Evolutionary conservation across 495 filamentous ascomycete genomes (phyloP), one percentile per base, ranked within the genome.

Genomic region (Penicillium coprophilum): DNA sequence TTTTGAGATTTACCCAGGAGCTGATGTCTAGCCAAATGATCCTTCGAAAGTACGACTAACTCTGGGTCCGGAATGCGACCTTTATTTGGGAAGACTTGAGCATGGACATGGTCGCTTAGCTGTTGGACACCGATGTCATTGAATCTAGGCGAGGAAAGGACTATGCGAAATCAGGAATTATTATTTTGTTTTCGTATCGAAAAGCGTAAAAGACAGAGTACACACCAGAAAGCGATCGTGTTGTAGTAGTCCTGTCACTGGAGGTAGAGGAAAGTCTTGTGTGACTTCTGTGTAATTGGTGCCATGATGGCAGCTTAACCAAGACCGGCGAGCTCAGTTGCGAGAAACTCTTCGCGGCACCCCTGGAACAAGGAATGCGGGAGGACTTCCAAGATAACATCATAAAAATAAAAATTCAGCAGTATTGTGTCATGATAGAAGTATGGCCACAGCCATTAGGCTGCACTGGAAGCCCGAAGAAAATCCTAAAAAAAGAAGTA

Each of bases 121-220:
- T 96, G 92, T 74, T 99, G 95, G 23, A 99, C 90, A 23, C 90
- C 90, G 60, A 99, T 89, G 53, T 94, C 88, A 67, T 97, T 97
- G 75, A 85, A 91, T 50, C 93, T 85, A 34, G 87, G 76, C 31
- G 75, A 63, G 32, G 85, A 80, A 24, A 79, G 75, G 40, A 86
- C 84, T 85, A 67, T 19, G 30, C 32, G 8, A 6, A 45, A 55
- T 75, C 23, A 76, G 68, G 54, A 62, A 34, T 24, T 39, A 46
- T 40, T 36, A 20, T 31, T 46, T 21, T 56, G 38, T 63, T 50
- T 32, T n/a, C 13, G 10, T 1, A 44, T 28, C 7, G 28, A 9
- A 20, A 24, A 19, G 9, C 15, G 34, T 19, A 11, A 8, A 19
- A 13, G 9, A 31, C 13, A 19, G 4, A 6, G 6, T 24, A 58